A percentile compares a stretch with the other conserved stretches of the same genome.
These are phyloP conservation scores for Corchorus capsularis DNA, from an alignment of 345 rosid genomes.

Conservation along the genomic window DNA sequence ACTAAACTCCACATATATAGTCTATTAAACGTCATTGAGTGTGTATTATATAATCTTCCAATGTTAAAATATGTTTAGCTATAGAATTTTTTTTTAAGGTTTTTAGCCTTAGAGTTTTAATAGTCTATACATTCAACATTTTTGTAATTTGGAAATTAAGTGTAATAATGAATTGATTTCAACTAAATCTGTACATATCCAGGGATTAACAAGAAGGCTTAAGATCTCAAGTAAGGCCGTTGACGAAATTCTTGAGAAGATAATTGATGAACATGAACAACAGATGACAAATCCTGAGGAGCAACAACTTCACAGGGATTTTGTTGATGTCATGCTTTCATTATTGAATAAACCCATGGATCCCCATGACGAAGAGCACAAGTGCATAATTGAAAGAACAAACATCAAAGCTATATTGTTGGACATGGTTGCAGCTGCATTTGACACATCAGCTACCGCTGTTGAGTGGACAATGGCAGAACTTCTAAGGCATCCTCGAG, in stretches of 20 bases:
- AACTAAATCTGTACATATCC: neutral
- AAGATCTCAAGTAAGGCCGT: constrained; percentile 6
- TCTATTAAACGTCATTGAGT: too few species aligned
- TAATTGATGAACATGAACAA: constrained; percentile 11
- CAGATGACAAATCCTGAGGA: neutral
- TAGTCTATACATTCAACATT: neutral
- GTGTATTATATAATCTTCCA: too few species aligned
- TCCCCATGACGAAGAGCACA: neutral
- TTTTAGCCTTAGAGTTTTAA: neutral
- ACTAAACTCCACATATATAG: too few species aligned
- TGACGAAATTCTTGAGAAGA: constrained; percentile 22
- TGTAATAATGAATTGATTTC: too few species aligned
- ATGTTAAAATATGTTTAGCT: too few species aligned
- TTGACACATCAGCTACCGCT: constrained; percentile 19
- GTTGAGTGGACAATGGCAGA: constrained; percentile 37
- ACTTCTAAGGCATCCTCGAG: constrained; percentile 25
- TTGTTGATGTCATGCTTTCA: constrained; percentile 24
- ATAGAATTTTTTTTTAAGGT: too few species aligned
- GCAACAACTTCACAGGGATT: constrained; percentile 6
- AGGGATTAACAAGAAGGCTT: constrained; percentile 26
- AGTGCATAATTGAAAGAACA: constrained; percentile 15
- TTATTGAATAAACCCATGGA: constrained; percentile 10
- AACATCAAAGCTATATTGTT: constrained; percentile 30
- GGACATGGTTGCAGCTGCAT: constrained; percentile 26
- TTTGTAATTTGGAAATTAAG: neutral